phyloP scores from a whole-genome alignment of 306 rosid genomes.

The Acmispon strigosus region DNA sequence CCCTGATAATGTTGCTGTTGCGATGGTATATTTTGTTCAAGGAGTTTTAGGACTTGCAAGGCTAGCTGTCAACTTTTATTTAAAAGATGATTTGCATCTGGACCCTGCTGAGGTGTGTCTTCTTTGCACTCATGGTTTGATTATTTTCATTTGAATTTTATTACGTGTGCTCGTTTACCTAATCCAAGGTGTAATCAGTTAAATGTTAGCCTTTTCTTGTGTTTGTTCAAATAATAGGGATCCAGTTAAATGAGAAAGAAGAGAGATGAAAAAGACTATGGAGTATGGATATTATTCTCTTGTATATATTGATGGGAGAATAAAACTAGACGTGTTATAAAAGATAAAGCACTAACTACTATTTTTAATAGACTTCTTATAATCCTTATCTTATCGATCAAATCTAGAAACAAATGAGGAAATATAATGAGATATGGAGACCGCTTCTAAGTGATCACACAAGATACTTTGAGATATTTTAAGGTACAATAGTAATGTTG shows the following conservation, averaged over 20 bases:
- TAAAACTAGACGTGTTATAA: neutral
- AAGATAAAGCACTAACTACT: neutral
- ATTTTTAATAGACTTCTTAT: neutral
- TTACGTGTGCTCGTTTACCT: neutral
- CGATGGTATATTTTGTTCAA: constrained; percentile 99
- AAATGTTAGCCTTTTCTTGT: neutral
- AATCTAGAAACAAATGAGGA: neutral
- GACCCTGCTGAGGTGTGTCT: constrained; percentile 90
- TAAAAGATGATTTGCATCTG: constrained; percentile 88
- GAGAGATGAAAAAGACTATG: neutral
- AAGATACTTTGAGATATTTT: neutral
- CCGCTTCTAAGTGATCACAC: neutral
- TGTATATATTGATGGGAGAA: neutral
- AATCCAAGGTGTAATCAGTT: neutral
- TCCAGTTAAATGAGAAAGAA: neutral
- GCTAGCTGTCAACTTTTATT: constrained; percentile 80
- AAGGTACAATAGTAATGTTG: neutral
- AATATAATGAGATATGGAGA: neutral
- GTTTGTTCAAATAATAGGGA: neutral
- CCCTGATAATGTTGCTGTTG: constrained; percentile 87
- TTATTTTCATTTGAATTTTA: neutral
- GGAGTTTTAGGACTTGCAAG: constrained; percentile 95
- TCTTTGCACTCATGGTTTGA: constrained; percentile 6
- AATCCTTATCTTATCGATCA: neutral
- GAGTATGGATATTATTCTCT: neutral